These are phyloP conservation scores for Ustilago vetiveriae DNA, from an alignment of 1,284 basidiomycete species.

Conservation along the genomic window DNA sequence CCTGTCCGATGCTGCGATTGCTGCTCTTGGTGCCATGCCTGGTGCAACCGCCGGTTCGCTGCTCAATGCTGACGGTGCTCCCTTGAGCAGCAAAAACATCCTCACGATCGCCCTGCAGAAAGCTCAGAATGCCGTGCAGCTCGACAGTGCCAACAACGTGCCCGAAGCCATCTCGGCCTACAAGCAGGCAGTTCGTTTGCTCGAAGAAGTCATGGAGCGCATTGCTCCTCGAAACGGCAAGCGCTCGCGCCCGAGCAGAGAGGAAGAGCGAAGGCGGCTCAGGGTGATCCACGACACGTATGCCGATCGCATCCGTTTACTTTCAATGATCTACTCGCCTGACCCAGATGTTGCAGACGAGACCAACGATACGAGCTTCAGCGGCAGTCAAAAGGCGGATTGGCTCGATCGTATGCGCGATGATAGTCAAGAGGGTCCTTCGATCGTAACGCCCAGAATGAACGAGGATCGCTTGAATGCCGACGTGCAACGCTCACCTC, in stretches of 20 bases:
- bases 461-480: conserved; percentile 4
- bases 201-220: conserved; percentile 68
- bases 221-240: conserved; percentile 62
- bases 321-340: conserved; percentile 61
- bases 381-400: conserved; percentile 24
- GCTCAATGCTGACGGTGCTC: conserved; percentile 50
- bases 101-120: conserved; percentile 68
- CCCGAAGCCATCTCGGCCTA: conserved; percentile 68
- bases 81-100: conserved; percentile 65
- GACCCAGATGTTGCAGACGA: conserved; percentile 11
- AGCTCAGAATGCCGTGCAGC: conserved; percentile 68
- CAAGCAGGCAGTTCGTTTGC: conserved; percentile 65
- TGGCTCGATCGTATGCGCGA: conserved; percentile 34
- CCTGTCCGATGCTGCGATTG: conserved; percentile 50
- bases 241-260: conserved; percentile 54
- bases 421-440: conserved; percentile 13
- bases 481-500: conserved; percentile 9
- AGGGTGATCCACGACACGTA: conserved; percentile 69
- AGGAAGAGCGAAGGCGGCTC: conserved; percentile 67
- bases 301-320: conserved; percentile 66
- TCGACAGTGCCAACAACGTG: conserved; percentile 68
- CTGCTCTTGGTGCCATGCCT: conserved; percentile 46
- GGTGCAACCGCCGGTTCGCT: conserved; percentile 37
- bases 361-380: conserved; percentile 19
- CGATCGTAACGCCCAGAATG: conserved; percentile 4